A percentile compares a stretch with the other conserved stretches of the same genome.
Conservation (phyloP, 192 early-diverging fungal genomes). For the Lobosporangium transversale region DNA sequence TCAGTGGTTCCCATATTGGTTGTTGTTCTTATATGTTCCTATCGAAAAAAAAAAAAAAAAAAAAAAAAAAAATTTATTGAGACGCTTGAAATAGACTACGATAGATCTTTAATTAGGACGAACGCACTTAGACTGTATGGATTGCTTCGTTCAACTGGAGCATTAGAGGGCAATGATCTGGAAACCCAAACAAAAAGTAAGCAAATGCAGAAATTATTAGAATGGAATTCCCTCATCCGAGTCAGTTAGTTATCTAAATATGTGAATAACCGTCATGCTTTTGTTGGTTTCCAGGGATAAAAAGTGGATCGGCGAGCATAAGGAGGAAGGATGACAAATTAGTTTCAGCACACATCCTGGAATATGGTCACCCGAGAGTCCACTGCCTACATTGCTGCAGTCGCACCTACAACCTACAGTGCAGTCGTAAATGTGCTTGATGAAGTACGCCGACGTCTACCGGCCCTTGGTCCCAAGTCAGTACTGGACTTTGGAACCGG, state of each 20-base stretch:
- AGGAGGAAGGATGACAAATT: conserved; percentile 14
- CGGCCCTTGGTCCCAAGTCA: conserved; percentile 64
- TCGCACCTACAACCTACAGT: conserved; percentile 71
- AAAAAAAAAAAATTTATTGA: no score
- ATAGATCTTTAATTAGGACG: conserved; percentile 57
- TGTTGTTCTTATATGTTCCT: no score
- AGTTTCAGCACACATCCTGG: conserved; percentile 70
- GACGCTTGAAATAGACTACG: conserved; percentile 44
- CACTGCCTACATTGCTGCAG: conserved; percentile 74
- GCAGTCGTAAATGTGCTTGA: conserved; percentile 72
- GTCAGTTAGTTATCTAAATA: no score
- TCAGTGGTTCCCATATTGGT: no score
- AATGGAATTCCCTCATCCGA: no score
- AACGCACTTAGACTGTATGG: conserved; percentile 64
- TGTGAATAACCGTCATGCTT: no score
- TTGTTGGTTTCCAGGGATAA: conserved; percentile 29
- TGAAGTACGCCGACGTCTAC: conserved; percentile 71
- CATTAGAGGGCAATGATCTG: conserved; percentile 25
- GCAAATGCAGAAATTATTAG: no score
- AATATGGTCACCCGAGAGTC: conserved; percentile 79
- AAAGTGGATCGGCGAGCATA: conserved; percentile 25
- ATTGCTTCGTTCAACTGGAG: conserved; percentile 61
- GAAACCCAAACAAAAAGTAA: conserved; percentile 30
- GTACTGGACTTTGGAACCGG: conserved; percentile 87
- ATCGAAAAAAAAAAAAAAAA: no score